Evolutionary conservation across 1,284 basidiomycete genomes (phyloP).

Genomic region (Apiotrichum porosum): DNA sequence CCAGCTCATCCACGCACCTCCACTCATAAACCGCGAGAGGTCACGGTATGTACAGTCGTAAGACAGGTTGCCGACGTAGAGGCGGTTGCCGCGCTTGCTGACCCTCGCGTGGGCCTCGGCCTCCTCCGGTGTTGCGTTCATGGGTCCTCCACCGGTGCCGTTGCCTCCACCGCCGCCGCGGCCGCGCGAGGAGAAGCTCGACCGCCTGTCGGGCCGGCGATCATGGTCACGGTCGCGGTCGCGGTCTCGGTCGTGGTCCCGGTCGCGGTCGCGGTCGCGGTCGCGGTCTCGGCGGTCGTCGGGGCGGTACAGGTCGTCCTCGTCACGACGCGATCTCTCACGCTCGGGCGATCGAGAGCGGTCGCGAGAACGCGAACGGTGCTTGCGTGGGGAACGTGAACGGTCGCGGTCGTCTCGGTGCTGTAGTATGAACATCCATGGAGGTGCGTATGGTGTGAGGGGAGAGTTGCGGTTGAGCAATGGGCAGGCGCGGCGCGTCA

Average conservation of each 20-base stretch:
- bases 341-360: too few species aligned
- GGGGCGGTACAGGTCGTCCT: constrained; percentile 4
- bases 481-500: too few species aligned
- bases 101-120: constrained; percentile 82
- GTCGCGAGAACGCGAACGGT: too few species aligned
- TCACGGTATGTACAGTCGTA: constrained; percentile 97
- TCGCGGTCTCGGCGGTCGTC: constrained; percentile 9
- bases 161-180: constrained; percentile 14
- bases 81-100: constrained; percentile 94
- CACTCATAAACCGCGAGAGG: constrained; percentile 96
- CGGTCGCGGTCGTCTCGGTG: too few species aligned
- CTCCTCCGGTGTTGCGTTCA: constrained; percentile 84
- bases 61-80: constrained; percentile 96
- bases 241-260: neutral
- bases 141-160: constrained; percentile 66
- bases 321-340: too few species aligned
- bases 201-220: constrained; percentile 9
- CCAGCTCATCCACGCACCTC: constrained; percentile 75
- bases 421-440: too few species aligned
- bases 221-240: neutral
- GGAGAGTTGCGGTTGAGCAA: too few species aligned
- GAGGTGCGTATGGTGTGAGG: too few species aligned
- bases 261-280: neutral
- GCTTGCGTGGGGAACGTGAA: too few species aligned
- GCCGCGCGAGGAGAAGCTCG: too few species aligned